Percentiles rank a stretch among this genome's conserved stretches.
These are phyloP conservation scores for Mycena venus DNA, from an alignment of 768 basidiomycete species.

Conservation along the genomic window DNA sequence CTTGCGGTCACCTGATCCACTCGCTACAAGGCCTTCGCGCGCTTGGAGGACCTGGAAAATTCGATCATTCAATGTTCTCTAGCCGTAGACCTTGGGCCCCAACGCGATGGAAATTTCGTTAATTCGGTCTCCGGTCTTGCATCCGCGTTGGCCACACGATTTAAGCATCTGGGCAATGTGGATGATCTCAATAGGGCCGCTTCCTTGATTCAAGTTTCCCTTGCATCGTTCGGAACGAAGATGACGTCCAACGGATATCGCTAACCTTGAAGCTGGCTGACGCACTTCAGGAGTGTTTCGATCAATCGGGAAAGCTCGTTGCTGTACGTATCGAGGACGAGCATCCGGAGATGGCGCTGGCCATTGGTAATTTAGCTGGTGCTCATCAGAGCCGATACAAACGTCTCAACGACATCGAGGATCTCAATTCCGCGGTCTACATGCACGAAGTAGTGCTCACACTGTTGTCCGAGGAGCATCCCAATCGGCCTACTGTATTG, in stretches of 20 bases:
- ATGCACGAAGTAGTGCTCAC: not conserved
- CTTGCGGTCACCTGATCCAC: not conserved
- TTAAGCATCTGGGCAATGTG: no score
- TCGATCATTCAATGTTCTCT: no score
- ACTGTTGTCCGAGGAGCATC: not conserved
- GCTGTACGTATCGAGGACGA: not conserved
- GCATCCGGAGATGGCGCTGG: not conserved
- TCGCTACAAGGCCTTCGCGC: not conserved
- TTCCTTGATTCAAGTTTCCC: no score
- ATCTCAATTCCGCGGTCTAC: not conserved
- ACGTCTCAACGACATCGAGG: not conserved
- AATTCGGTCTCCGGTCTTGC: no score
- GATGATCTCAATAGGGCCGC: no score
- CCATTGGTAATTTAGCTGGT: not conserved
- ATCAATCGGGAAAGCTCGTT: not conserved
- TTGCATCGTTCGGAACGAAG: no score
- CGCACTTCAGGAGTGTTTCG: not conserved
- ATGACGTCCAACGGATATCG: not conserved
- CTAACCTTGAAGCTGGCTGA: not conserved
- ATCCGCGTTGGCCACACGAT: no score
- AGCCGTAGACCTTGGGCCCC: no score
- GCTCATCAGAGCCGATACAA: constrained; percentile 2
- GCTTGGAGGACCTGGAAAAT: no score
- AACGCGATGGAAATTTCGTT: no score
- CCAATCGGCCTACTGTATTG: not conserved